Conservation (phyloP, 202 grass and related monocot species). For the Schoenoplectus triqueter region DNA sequence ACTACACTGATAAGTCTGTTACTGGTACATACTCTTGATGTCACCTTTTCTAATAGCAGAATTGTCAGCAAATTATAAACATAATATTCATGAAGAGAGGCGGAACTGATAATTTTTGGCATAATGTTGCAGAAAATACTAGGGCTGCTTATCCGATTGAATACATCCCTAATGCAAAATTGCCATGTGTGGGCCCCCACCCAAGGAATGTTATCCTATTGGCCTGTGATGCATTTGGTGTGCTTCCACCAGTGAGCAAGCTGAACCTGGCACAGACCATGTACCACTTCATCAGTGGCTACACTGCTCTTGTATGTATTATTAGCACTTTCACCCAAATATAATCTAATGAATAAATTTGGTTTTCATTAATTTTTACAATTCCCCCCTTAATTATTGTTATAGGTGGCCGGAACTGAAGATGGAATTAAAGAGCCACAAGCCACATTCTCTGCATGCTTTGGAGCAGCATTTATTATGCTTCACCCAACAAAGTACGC, state of each 20-base stretch:
- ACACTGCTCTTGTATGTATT: conserved; percentile 78
- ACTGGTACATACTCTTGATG: conserved; percentile 58
- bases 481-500: conserved; percentile 96
- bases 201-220: conserved; percentile 97
- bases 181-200: conserved; percentile 87
- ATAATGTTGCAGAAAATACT: conserved; percentile 75
- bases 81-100: background rate
- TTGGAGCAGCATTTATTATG: conserved; percentile 98
- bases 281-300: conserved; percentile 99
- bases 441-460: conserved; percentile 97
- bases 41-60: background rate
- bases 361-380: background rate
- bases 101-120: background rate
- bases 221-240: conserved; percentile 93
- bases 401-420: conserved; percentile 85
- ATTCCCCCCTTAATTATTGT: background rate
- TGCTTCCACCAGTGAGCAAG: conserved; percentile 97
- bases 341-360: background rate
- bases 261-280: conserved; percentile 93
- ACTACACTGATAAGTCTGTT: conserved; percentile 90
- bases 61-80: background rate
- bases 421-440: conserved; percentile 97
- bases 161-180: conserved; percentile 89
- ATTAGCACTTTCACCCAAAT: background rate
- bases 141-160: conserved; percentile 95